Evolutionary conservation across 164 flowering plant genomes (phyloP).

Genomic region (Tinospora cordifolia): DNA sequence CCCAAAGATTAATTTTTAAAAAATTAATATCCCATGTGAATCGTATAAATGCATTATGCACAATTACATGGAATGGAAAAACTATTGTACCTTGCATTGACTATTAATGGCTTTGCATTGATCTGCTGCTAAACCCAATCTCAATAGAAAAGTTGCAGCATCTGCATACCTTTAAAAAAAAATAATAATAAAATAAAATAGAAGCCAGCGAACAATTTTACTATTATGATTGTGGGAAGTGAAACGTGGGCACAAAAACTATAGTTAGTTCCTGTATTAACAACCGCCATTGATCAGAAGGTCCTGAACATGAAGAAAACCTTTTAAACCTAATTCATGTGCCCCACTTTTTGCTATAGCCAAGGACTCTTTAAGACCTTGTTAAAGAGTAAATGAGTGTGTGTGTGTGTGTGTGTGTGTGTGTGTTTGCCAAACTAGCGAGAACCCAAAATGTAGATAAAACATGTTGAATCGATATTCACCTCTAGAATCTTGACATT

Average conservation of each 20-base stretch:
- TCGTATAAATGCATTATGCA: background rate
- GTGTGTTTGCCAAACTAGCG: no score
- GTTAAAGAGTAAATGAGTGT: no score
- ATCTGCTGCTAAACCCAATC: constrained; percentile 84
- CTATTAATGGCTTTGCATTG: constrained; percentile 76
- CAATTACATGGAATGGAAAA: background rate
- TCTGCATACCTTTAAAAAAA: constrained; percentile 66
- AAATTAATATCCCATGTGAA: background rate
- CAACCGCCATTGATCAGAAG: background rate
- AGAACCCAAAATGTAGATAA: no score
- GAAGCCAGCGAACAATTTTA: constrained; percentile 6
- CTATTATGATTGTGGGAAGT: background rate
- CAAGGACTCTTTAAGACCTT: no score
- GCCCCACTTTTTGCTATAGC: no score
- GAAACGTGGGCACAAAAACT: background rate
- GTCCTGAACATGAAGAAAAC: background rate
- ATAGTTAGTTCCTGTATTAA: background rate
- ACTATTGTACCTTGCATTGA: constrained; percentile 72
- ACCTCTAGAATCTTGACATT: no score
- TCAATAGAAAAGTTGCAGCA: constrained; percentile 72
- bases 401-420: no score
- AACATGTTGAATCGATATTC: no score
- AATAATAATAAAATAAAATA: no score
- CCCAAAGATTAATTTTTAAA: background rate
- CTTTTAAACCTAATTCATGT: no score